Percentiles rank a stretch among this genome's conserved stretches.
phyloP scores from a whole-genome alignment of 495 filamentous ascomycete genomes.

The Neurospora sp. region DNA sequence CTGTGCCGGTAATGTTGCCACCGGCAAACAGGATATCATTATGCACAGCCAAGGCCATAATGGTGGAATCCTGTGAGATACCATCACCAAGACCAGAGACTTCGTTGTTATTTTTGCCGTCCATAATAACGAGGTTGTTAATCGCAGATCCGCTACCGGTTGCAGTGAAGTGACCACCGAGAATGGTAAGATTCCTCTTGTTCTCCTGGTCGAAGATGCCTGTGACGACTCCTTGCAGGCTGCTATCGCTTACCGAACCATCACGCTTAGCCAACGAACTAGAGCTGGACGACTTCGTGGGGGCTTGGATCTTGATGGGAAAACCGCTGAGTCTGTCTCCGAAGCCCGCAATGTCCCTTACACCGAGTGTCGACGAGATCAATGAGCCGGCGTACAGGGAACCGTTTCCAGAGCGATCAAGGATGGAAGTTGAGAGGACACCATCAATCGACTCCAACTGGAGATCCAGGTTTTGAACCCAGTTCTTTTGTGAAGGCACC shows the following conservation, averaged over 20 bases:
- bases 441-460: slow-evolving; percentile 58
- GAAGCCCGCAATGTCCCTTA: slow-evolving; percentile 59
- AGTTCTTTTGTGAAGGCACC: slow-evolving; percentile 83
- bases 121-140: slow-evolving; percentile 69
- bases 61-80: slow-evolving; percentile 60
- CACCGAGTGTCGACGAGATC: slow-evolving; percentile 55
- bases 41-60: slow-evolving; percentile 59
- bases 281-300: slow-evolving; percentile 17
- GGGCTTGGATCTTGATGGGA: slow-evolving; percentile 48
- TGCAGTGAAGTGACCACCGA: slow-evolving; percentile 81
- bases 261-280: slow-evolving; percentile 47
- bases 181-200: slow-evolving; percentile 68
- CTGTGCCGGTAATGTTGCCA: slow-evolving; percentile 62
- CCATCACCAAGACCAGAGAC: slow-evolving; percentile 61
- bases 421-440: slow-evolving; percentile 52
- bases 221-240: slow-evolving; percentile 53
- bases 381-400: slow-evolving; percentile 72
- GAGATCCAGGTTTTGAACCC: slow-evolving; percentile 72
- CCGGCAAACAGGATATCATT: slow-evolving; percentile 70
- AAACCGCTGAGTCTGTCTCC: slow-evolving; percentile 44
- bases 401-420: slow-evolving; percentile 48
- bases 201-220: slow-evolving; percentile 65
- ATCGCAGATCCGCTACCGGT: slow-evolving; percentile 56
- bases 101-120: slow-evolving; percentile 42
- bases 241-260: slow-evolving; percentile 30